A percentile compares a stretch with the other conserved stretches of the same genome.
Conservation (phyloP, 2,329 filamentous ascomycete genomes). For the Aureobasidium vineae region DNA sequence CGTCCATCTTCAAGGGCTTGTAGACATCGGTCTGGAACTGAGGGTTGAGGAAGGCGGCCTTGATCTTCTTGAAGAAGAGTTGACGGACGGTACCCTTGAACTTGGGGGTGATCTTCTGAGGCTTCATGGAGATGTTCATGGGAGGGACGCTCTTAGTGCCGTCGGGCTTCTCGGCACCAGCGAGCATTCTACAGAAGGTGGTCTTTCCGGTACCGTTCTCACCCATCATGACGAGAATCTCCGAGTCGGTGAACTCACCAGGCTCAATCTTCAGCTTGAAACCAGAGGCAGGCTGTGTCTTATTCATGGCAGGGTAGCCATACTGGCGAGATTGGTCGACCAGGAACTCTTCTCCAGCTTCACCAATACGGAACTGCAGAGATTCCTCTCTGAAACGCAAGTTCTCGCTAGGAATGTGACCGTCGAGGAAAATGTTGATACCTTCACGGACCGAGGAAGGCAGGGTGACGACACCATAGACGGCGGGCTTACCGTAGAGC, state of each 20-base stretch:
- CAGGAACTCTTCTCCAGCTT: constrained; percentile 84
- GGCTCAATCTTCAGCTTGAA: constrained; percentile 81
- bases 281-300: constrained; percentile 69
- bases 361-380: constrained; percentile 89
- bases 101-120: constrained; percentile 98
- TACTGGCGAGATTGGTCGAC: constrained; percentile 83
- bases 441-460: constrained; percentile 96
- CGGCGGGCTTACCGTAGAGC: constrained; percentile 89
- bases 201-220: constrained; percentile 99
- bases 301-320: constrained; percentile 85
- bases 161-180: constrained; percentile 90
- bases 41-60: constrained; percentile 89
- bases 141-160: constrained; percentile 72
- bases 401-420: constrained; percentile 97
- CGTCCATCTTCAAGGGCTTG: constrained; percentile 97
- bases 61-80: constrained; percentile 99
- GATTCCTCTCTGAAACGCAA: constrained; percentile 97
- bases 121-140: constrained; percentile 99
- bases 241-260: constrained; percentile 93
- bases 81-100: constrained; percentile 96
- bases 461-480: constrained; percentile 96
- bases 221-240: constrained; percentile 99
- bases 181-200: constrained; percentile 95
- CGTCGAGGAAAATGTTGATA: constrained; percentile 99
- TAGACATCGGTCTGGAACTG: constrained; percentile 99